A percentile compares a stretch with the other conserved stretches of the same genome.
phyloP scores from a whole-genome alignment of 257 asterid genomes.

The Rehmannia glutinosa region DNA sequence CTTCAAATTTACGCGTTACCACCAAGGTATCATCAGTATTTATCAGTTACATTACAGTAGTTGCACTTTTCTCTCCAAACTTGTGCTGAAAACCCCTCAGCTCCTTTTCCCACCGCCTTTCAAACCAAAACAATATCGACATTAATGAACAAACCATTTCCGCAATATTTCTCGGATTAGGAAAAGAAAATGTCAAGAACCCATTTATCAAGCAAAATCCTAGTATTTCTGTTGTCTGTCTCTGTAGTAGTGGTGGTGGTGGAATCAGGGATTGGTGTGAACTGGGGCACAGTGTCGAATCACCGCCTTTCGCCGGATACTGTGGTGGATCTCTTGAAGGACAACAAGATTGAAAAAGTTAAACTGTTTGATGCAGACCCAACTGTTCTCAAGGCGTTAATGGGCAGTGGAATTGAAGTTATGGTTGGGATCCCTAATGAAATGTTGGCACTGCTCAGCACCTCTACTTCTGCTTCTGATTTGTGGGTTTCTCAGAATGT shows the following conservation, averaged over 20 bases:
- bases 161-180: background rate
- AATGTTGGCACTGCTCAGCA: conserved; percentile 48
- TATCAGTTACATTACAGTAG: background rate
- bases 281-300: conserved; percentile 80
- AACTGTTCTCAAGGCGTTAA: conserved; percentile 45
- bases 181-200: conserved; percentile 23
- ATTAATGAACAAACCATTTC: conserved; percentile 11
- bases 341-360: conserved; percentile 64
- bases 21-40: no score
- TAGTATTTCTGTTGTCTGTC: background rate
- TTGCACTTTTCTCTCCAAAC: background rate
- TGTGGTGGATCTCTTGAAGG: conserved; percentile 77
- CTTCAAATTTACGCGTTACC: conserved; percentile 15
- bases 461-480: conserved; percentile 60
- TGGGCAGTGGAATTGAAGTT: conserved; percentile 84
- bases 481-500: conserved; percentile 84
- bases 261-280: conserved; percentile 79
- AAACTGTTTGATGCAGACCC: conserved; percentile 90
- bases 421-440: conserved; percentile 94
- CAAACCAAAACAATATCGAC: background rate
- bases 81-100: background rate
- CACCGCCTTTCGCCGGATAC: conserved; percentile 71
- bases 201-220: conserved; percentile 6
- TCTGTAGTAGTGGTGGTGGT: conserved; percentile 26
- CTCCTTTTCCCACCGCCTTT: conserved; percentile 9